These are phyloP conservation scores for Cicer judaicum DNA, from an alignment of 306 rosid species.

Conservation along the genomic window DNA sequence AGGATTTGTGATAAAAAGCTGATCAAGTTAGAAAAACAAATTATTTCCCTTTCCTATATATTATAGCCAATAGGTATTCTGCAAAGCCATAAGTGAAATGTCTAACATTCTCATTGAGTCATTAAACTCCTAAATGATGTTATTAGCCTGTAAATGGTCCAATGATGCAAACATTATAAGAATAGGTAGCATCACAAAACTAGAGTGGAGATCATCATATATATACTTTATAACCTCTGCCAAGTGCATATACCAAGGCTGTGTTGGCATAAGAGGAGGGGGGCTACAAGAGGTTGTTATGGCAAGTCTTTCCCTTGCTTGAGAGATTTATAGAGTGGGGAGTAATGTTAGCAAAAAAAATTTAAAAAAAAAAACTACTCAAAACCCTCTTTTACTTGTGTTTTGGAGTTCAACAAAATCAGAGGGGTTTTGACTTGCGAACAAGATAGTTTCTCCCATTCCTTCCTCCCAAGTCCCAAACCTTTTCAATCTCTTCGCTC, in stretches of 20 bases:
- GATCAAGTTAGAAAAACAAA: slow-evolving; percentile 17
- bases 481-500: background rate
- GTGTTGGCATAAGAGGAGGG: background rate
- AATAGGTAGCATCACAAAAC: slow-evolving; percentile 9
- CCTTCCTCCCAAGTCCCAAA: background rate
- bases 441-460: background rate
- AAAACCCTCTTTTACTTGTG: background rate
- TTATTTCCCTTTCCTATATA: background rate
- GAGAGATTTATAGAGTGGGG: background rate
- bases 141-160: slow-evolving; percentile 10
- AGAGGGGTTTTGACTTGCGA: background rate
- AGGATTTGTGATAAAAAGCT: slow-evolving; percentile 6
- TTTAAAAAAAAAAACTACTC: background rate
- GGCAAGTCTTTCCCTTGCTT: background rate
- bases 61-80: background rate
- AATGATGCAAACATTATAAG: slow-evolving; percentile 11
- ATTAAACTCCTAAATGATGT: slow-evolving; percentile 20
- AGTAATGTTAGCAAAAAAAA: background rate
- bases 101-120: slow-evolving; percentile 2
- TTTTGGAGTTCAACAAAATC: background rate
- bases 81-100: slow-evolving; percentile 26
- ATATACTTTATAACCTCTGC: slow-evolving; percentile 6
- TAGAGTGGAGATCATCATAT: background rate
- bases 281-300: background rate
- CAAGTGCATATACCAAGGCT: background rate